These are phyloP conservation scores for Pseudocercospora crystallina DNA, from an alignment of 2,329 filamentous ascomycete species.

Conservation along the genomic window DNA sequence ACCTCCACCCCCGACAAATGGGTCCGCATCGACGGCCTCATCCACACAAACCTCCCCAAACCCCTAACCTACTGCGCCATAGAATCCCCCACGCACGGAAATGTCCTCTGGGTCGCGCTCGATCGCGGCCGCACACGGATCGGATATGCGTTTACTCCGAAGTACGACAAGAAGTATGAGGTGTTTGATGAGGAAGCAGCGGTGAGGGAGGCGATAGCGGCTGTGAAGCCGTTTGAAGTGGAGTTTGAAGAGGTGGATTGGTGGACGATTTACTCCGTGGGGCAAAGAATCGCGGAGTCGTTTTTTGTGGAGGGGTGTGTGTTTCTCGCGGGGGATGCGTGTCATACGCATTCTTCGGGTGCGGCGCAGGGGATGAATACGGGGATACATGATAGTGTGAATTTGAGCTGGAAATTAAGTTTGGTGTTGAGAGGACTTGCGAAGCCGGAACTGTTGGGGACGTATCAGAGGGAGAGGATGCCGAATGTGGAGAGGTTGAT, in stretches of 20 bases:
- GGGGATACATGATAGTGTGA: conserved; percentile 46
- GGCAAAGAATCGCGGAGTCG: conserved; percentile 40
- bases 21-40: conserved; percentile 54
- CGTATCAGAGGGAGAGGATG: conserved; percentile 41
- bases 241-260: conserved; percentile 44
- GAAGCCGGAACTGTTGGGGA: conserved; percentile 39
- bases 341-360: conserved; percentile 43
- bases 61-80: conserved; percentile 51
- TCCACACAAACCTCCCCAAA: conserved; percentile 51
- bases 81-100: conserved; percentile 55
- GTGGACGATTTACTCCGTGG: conserved; percentile 47
- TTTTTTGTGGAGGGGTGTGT: conserved; percentile 56
- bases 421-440: conserved; percentile 40
- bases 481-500: conserved; percentile 26
- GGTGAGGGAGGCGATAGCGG: conserved; percentile 42
- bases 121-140: conserved; percentile 57
- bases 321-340: conserved; percentile 36
- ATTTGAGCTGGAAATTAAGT: conserved; percentile 47
- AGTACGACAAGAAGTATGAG: conserved; percentile 27
- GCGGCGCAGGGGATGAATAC: conserved; percentile 49
- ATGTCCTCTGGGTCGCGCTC: conserved; percentile 56
- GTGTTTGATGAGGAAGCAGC: conserved; percentile 23
- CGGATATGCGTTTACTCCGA: conserved; percentile 54
- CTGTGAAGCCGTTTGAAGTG: conserved; percentile 43
- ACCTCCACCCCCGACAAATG: conserved; percentile 53